Percentiles rank a stretch among this genome's conserved stretches.
phyloP scores from a whole-genome alignment of 768 basidiomycete genomes.

The Serendipita sp. region DNA sequence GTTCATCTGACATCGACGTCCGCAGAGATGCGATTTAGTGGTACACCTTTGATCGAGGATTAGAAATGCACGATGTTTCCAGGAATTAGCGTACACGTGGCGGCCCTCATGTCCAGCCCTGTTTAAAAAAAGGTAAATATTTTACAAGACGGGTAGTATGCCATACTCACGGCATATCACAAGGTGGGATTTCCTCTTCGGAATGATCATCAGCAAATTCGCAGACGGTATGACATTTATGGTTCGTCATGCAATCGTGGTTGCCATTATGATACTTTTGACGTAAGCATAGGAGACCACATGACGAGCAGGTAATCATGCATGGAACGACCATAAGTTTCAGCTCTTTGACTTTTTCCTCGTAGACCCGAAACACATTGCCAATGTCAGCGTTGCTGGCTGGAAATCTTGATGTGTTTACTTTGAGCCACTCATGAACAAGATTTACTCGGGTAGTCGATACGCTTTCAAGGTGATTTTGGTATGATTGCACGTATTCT shows the following conservation, averaged over 20 bases:
- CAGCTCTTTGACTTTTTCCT: constrained; percentile 30
- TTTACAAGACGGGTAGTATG: not conserved
- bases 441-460: constrained; percentile 30
- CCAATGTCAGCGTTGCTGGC: constrained; percentile 28
- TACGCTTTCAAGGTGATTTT: constrained; percentile 24
- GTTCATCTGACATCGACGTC: constrained; percentile 30
- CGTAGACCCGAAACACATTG: constrained; percentile 29
- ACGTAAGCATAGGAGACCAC: constrained; percentile 36
- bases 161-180: constrained; percentile 31
- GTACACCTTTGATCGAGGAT: constrained; percentile 33
- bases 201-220: constrained; percentile 26
- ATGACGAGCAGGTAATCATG: constrained; percentile 29
- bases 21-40: constrained; percentile 31
- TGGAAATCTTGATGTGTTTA: constrained; percentile 35
- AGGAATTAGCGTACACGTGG: constrained; percentile 30
- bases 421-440: constrained; percentile 35
- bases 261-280: constrained; percentile 28
- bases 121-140: not conserved
- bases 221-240: constrained; percentile 31
- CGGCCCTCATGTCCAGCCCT: constrained; percentile 45
- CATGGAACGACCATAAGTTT: constrained; percentile 34
- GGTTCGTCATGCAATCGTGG: constrained; percentile 38
- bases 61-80: not conserved
- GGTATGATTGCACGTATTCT: constrained; percentile 27
- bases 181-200: constrained; percentile 15